Evolutionary conservation across 352 stramenopile species (phyloP).

Genomic region (Aphanomyces cochlioides): DNA sequence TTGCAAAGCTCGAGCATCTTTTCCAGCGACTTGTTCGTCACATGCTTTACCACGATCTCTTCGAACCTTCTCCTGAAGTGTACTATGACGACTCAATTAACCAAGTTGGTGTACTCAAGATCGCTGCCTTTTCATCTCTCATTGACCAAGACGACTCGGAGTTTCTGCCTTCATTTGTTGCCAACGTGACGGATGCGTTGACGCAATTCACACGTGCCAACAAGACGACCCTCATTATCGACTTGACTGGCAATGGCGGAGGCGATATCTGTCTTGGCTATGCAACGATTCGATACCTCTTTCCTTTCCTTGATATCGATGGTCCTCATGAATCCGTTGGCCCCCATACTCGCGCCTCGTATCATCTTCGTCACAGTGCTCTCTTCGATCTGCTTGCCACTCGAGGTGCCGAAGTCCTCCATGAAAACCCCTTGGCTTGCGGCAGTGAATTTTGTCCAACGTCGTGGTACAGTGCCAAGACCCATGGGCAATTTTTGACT

Average conservation of each 20-base stretch:
- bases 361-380: conserved; percentile 16
- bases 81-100: not conserved
- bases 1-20: conserved; percentile 20
- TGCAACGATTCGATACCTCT: conserved; percentile 28
- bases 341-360: conserved; percentile 17
- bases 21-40: conserved; percentile 24
- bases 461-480: conserved; percentile 14
- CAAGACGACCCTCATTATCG: conserved; percentile 21
- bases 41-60: conserved; percentile 22
- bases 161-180: not conserved
- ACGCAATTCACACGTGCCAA: conserved; percentile 1
- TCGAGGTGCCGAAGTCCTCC: not conserved
- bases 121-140: conserved; percentile 22
- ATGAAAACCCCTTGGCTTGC: not conserved
- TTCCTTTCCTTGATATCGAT: conserved; percentile 15
- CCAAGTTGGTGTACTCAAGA: conserved; percentile 21
- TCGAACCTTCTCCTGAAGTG: conserved; percentile 19
- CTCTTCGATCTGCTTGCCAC: conserved; percentile 19
- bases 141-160: conserved; percentile 3
- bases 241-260: conserved; percentile 27
- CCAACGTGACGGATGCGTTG: conserved; percentile 17
- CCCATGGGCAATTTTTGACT: conserved; percentile 21
- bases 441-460: conserved; percentile 16
- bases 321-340: conserved; percentile 21
- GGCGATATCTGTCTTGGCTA: conserved; percentile 29